Evolutionary conservation across 2,329 filamentous ascomycete species (phyloP), one percentile per base, ranked within the genome.

Genomic region (Aspergillus calidoustus): DNA sequence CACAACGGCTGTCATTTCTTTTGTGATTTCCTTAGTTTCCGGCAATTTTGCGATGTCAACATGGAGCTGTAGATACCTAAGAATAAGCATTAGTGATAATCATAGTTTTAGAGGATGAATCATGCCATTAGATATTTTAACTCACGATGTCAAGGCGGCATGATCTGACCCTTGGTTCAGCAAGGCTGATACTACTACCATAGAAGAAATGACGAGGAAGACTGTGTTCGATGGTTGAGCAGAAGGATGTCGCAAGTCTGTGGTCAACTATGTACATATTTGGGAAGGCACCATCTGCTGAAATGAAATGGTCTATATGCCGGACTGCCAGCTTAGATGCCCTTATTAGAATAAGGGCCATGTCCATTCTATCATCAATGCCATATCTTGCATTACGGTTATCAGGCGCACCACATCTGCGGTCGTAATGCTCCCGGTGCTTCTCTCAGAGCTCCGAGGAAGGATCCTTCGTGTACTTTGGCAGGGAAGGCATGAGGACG

Each of bases 41-140:
- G 11, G 11, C 19, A 48, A 28, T 48, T 15, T 49, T 31, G 30
- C 15, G 17, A 43, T 34, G 46, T 23, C 47, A 46, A 34, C 28
- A 34, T 30, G 25, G 30, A 6, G 19, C 38, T 60, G 41, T 53
- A 60, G 47, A 56, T 43, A 46, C 44, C 48, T 56, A 28, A 43
- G 28, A 46, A 15, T 15, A 44, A 19, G 34, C 15, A 19, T 54
- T 44, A 51, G 23, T 30, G 34, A 57, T 34, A 52, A 57, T 57
- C 15, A 38, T 46, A 57, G 22, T 23, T 51, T 51, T 48, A 52
- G 52, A 52, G 23, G 43, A 48, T 52, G 49, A 3, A 44, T 43
- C 51, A 49, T 54, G 49, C 53, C 53, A 34, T 46, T 17, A 44
- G 34, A 41, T 13, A 41, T 15, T 28, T 28, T 5, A 41, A 41